Base-by-base conservation (phyloP, 805 yeast genomes). In the Allodekkera sacchari region DNA sequence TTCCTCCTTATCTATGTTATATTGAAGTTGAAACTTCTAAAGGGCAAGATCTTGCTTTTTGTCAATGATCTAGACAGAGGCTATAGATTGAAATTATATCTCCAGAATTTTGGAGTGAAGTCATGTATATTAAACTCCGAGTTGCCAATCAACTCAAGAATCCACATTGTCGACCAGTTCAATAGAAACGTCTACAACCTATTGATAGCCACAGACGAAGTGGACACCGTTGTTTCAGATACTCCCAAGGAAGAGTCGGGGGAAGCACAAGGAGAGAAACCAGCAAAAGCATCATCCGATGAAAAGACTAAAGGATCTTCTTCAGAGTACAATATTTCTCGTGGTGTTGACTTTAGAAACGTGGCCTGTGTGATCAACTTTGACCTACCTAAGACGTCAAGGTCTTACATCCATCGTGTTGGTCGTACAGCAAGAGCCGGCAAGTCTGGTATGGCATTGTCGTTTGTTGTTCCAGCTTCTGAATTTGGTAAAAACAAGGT, bases 361-460 rank as follows among this genome's bases (percentile, higher is more conserved):
- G 97, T 92, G 37, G 92, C 96, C 7, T 92, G 97, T 62, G 98
- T 92, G 6, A 64, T 92, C 42, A 92, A 92, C 59, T 92, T 92
- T 55, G 98, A 92, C 53, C 64, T 92, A 45, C 98, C 98, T 25
- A 71, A 83, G 4, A 77, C 94, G 7, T 78, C 96, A 5, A 82
- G 80, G 52, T 74, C 94, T 3, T 92, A 92, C 52, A 78, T 85
- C 19, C 98, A 92, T 57, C 73, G 98, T 53, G 74, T 92, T 22
- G 98, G 98, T 31, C 77, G 98, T 64, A 92, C 98, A 4, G 98
- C 98, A 5, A 77, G 98, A 60, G 97, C 95, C 6, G 95, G 96
- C 33, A 87, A 84, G 52, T 69, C 92, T 2, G 98, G 98, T 36
- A 88, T 85, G 73, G 83, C 97, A 0, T 67, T 92, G 34, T 87